Evolutionary conservation across 441 rosid species (phyloP).

Genomic region (Hura crepitans): DNA sequence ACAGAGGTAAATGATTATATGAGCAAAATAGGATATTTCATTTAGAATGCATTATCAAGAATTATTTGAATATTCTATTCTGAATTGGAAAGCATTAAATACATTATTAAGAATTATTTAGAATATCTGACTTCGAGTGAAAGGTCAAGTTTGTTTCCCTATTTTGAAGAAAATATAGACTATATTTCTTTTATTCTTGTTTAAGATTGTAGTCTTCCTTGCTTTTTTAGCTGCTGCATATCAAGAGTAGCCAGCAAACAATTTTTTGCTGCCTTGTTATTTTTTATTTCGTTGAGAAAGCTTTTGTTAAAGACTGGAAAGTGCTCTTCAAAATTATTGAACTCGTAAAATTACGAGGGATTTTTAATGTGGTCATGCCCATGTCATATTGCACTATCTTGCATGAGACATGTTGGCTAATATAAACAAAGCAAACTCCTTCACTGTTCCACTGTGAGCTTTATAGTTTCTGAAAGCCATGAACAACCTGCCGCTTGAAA

Average conservation of each 20-base stretch:
- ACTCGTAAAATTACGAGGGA: not conserved
- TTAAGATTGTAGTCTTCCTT: not conserved
- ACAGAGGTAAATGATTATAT: not conserved
- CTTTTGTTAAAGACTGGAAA: not conserved
- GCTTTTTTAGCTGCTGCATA: not conserved
- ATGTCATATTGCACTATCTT: not conserved
- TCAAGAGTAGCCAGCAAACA: not conserved
- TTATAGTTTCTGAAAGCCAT: not conserved
- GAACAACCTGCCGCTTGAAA: not conserved
- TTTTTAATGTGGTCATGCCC: not conserved
- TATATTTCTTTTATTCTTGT: not conserved
- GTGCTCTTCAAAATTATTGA: not conserved
- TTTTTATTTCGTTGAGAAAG: not conserved
- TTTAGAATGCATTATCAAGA: not conserved
- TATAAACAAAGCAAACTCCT: not conserved
- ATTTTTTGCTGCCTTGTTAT: not conserved
- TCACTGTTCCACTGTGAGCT: not conserved
- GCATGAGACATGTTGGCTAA: not conserved
- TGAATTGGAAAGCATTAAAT: not conserved
- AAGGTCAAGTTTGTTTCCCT: not conserved
- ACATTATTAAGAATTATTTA: not conserved
- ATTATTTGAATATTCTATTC: not conserved
- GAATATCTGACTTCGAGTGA: not conserved
- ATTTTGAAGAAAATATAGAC: not conserved
- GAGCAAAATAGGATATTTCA: not conserved